Evolutionary conservation across 2,329 filamentous ascomycete species (phyloP).

Genomic region (Coniochaeta sp.): DNA sequence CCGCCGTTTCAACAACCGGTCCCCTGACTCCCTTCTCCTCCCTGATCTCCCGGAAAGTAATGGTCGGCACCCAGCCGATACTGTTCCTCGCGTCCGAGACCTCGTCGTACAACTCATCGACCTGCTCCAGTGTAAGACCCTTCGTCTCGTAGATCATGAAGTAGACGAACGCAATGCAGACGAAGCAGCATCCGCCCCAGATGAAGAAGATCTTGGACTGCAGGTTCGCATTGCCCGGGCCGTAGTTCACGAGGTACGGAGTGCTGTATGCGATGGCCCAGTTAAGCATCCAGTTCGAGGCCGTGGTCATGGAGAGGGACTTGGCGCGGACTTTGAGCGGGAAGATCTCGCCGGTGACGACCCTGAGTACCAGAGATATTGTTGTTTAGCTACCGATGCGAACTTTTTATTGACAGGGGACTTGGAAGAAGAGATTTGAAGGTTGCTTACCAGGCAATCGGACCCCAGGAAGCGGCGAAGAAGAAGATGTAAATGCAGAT

Average conservation of each 20-base stretch:
- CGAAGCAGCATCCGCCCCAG: constrained; percentile 61
- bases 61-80: neutral
- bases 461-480: constrained; percentile 72
- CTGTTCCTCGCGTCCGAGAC: neutral
- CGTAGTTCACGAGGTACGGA: constrained; percentile 68
- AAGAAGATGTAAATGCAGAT: constrained; percentile 76
- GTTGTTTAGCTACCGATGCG: neutral
- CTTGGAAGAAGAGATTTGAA: neutral
- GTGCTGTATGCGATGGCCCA: constrained; percentile 73
- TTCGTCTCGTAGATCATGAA: constrained; percentile 81
- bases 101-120: constrained; percentile 55
- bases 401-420: neutral
- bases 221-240: constrained; percentile 60
- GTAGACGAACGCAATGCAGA: constrained; percentile 62
- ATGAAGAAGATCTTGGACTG: constrained; percentile 68
- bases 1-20: neutral
- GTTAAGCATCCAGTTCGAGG: constrained; percentile 58
- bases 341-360: constrained; percentile 69
- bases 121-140: constrained; percentile 70
- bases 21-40: neutral
- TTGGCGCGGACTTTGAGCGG: constrained; percentile 68
- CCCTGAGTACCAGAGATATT: constrained; percentile 32
- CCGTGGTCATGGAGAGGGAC: constrained; percentile 58
- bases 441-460: constrained; percentile 26
- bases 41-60: neutral